phyloP scores from a whole-genome alignment of 345 rosid species.

The Cardamine occulta region DNA sequence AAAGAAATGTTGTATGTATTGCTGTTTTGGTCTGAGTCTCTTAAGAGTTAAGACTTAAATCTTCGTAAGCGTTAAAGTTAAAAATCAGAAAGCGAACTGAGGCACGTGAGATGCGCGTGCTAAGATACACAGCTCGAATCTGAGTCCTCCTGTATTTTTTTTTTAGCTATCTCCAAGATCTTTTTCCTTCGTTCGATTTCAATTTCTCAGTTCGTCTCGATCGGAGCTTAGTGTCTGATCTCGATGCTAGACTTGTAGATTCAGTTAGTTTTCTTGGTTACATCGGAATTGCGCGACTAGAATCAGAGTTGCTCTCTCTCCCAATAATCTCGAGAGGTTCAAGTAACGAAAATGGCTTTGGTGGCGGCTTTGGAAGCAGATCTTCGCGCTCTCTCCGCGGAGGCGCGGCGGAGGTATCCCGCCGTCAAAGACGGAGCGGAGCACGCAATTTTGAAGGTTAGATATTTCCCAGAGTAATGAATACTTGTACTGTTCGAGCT shows the following conservation, averaged over 20 bases:
- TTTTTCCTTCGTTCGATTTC: conserved; percentile 23
- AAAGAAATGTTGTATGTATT: conserved; percentile 6
- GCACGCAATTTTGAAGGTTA: conserved; percentile 90
- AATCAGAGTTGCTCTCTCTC: conserved; percentile 21
- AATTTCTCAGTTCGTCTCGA: conserved; percentile 27
- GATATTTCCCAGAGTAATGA: neutral
- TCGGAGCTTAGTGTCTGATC: conserved; percentile 43
- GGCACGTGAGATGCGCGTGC: conserved; percentile 43
- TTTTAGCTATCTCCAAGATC: neutral
- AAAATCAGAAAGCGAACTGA: neutral
- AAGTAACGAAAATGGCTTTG: conserved; percentile 66
- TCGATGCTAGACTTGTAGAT: conserved; percentile 27
- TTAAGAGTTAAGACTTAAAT: neutral
- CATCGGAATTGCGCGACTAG: conserved; percentile 17
- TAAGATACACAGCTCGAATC: conserved; percentile 33
- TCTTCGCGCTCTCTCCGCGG: conserved; percentile 96
- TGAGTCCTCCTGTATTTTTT: neutral
- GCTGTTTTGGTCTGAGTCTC: neutral
- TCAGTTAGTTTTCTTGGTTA: neutral
- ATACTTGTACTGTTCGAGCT: conserved; percentile 4
- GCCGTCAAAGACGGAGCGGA: conserved; percentile 94
- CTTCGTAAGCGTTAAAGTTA: neutral
- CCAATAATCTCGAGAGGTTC: conserved; percentile 27
- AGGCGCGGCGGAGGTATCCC: conserved; percentile 95
- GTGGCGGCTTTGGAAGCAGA: conserved; percentile 95